These are phyloP conservation scores for Hippophae rhamnoides DNA, from an alignment of 306 rosid species.

Conservation along the genomic window DNA sequence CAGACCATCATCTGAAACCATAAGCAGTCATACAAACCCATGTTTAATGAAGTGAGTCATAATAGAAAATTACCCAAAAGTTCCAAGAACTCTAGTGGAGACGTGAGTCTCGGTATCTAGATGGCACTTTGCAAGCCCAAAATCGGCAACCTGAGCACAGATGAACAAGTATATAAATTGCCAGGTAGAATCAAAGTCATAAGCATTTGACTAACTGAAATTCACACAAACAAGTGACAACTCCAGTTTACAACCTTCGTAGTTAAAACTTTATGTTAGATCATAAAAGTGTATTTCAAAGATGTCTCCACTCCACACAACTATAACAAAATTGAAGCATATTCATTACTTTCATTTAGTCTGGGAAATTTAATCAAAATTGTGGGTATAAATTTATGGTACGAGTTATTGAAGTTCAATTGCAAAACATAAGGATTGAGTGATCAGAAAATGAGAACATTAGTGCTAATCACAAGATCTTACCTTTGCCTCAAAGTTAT, in stretches of 20 bases:
- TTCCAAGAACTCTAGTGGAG: conserved; percentile 65
- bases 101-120: conserved; percentile 51
- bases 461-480: neutral
- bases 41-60: neutral
- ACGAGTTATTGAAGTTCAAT: neutral
- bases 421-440: neutral
- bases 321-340: neutral
- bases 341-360: neutral
- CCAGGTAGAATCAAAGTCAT: neutral
- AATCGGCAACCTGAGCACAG: conserved; percentile 50
- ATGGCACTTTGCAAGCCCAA: conserved; percentile 54
- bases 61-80: conserved; percentile 45
- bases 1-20: neutral
- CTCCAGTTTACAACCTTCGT: neutral
- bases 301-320: neutral
- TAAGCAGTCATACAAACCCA: neutral
- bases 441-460: conserved; percentile 2
- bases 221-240: neutral
- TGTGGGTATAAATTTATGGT: neutral
- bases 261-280: neutral
- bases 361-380: neutral
- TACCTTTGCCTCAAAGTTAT: conserved; percentile 32
- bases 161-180: neutral
- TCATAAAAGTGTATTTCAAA: neutral
- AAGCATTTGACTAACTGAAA: neutral